Percentiles rank a stretch among this genome's conserved stretches.
Evolutionary conservation across 176 grass and related monocot species (phyloP).

Genomic region (Triticum turgidum): DNA sequence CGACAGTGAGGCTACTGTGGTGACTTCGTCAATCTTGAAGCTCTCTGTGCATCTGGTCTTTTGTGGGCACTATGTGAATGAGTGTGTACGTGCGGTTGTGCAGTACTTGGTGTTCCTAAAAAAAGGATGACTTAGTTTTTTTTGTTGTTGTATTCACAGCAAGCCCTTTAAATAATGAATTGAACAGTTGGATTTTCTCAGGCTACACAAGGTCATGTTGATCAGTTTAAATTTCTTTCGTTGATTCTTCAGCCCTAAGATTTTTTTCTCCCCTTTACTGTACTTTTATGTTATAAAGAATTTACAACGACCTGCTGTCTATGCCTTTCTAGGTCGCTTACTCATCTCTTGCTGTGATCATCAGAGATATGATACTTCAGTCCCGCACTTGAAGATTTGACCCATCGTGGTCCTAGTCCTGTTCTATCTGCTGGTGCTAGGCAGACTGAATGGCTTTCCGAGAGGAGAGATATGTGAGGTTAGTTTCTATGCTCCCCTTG

Average conservation of each 20-base stretch:
- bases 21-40: too few relatives aligned
- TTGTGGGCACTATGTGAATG: not conserved
- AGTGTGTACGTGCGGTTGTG: not conserved
- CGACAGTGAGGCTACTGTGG: not conserved
- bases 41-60: too few relatives aligned
- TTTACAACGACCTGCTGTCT: not conserved
- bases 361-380: conserved; percentile 20
- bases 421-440: conserved; percentile 12
- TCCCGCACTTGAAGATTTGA: conserved; percentile 33
- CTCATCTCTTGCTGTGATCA: not conserved
- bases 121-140: not conserved
- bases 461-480: conserved; percentile 68
- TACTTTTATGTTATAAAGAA: not conserved
- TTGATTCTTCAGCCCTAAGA: not conserved
- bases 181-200: not conserved
- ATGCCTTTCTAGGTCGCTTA: not conserved
- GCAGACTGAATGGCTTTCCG: conserved; percentile 37
- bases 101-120: not conserved
- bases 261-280: not conserved
- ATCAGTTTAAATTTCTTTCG: not conserved
- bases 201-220: not conserved
- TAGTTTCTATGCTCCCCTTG: conserved; percentile 21
- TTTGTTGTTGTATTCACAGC: not conserved
- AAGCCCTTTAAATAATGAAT: not conserved
- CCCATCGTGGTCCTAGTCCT: not conserved